Conservation (phyloP, 805 yeast species). For the Yarrowia porcina region DNA sequence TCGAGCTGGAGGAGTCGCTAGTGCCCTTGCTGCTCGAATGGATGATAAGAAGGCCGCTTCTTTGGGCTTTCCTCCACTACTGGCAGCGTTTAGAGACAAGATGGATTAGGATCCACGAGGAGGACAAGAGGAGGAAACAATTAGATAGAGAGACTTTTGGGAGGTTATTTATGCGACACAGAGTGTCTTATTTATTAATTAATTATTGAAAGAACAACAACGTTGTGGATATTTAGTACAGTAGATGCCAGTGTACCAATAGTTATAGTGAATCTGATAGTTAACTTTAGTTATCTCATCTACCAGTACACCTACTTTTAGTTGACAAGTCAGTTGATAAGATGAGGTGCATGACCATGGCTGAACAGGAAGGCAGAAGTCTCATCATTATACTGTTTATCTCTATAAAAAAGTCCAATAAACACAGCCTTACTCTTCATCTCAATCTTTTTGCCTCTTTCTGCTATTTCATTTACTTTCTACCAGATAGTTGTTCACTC, state of each 20-base stretch:
- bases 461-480: no score
- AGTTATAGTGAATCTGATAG: neutral
- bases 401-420: no score
- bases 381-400: no score
- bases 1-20: neutral
- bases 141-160: conserved; percentile 4
- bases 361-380: no score
- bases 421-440: no score
- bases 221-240: no score
- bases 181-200: conserved; percentile 17
- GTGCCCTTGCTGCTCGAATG: neutral
- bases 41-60: conserved; percentile 25
- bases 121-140: neutral
- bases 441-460: no score
- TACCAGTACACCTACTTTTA: no score
- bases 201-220: neutral
- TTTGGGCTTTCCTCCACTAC: conserved; percentile 15
- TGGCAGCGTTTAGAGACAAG: conserved; percentile 19
- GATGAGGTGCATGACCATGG: no score
- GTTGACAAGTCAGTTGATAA: no score
- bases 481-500: no score
- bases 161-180: conserved; percentile 17
- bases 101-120: neutral
- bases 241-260: no score
- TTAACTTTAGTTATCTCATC: neutral